Evolutionary conservation across 1,139 yeast species (phyloP), one percentile per base, ranked within the genome.

Genomic region (Nakaseomyces kungkrabaensis): DNA sequence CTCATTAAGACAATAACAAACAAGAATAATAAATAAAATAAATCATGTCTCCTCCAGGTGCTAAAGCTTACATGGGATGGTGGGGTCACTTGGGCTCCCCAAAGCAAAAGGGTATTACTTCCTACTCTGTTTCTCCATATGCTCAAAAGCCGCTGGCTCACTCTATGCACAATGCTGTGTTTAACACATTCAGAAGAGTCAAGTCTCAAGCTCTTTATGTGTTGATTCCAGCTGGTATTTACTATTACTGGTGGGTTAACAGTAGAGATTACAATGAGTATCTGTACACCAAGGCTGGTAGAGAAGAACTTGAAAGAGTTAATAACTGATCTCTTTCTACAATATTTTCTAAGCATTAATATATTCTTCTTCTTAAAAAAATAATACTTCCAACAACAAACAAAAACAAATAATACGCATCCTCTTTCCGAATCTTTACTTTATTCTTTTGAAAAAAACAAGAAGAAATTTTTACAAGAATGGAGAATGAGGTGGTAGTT

Each of bases 211-310:
- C 82, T 57, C 74, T 92, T 63, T 92, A 75, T 73, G 73, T 92
- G 54, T 72, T 80, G 51, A 69, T 89, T 59, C 99, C 99, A 59
- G 86, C 78, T 58, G 75, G 80, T 52, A 70, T 86, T 59, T 84
- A 87, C 67, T 89, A 92, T 85, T 82, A 79, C 71, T 72, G 90
- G 73, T 89, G 96, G 96, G 81, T 81, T 56, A 72, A 77, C 67
- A 94, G 95, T 60, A 82, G 89, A 75, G 88, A 85, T 68, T 88
- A 89, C 79, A 92, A 92, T 72, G 92, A 84, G 68, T 90, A 77
- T 81, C 80, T 92, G 71, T 92, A 92, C 79, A 89, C 97, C 73
- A 92, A 92, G 78, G 97, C 85, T 57, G 98, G 98, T 69, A 88
- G 92, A 76, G 92, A 84, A 75, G 95, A 88, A 68, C 79, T 89